Evolutionary conservation across 2,329 filamentous ascomycete species (phyloP), one percentile per base, ranked within the genome.

Genomic region (Ophiostoma tasmaniense): DNA sequence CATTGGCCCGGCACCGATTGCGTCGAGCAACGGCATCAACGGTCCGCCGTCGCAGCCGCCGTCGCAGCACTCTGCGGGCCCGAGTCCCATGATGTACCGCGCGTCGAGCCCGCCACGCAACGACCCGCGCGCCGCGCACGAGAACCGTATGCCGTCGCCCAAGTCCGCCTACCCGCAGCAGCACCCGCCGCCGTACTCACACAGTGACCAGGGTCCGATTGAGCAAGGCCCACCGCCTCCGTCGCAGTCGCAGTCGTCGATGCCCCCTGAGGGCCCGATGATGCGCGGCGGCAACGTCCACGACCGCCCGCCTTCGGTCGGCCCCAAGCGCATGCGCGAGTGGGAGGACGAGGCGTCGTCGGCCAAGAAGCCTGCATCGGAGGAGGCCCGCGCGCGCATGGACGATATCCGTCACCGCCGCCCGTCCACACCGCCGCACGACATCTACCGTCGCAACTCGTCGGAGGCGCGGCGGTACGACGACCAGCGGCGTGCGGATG

Each of bases 141-240:
- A 97, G 73, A 92, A 90, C 76, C 88, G 91, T 71, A 90, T 93
- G 79, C 87, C 91, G n/a, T 97, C 94, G n/a, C 93, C 93, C 70
- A 93, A 93, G 75, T 90, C 92, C 52, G 88, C 87, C 8, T 97
- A 95, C 75, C 89, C 90, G 5, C 91, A 93, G 75, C 91, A 91
- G 72, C 90, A 89, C 72, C 80, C 82, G 42, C 78, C 83, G 37
- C 78, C 80, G 0, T 96, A 92, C 76, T 37, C 65, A 17, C 83
- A 91, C 66, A 17, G 20, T 20, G 66, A 52, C 50, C 64, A 37
- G n/a, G 88, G 89, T 28, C 88, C 90, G 66, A 72, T 73, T 35
- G 73, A 74, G 64, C 59, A 89, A 89, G 72, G 72, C 14, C 84
- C 89, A 37, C 85, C 87, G 45, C 87, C 69, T 11, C 71, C 68